These are phyloP conservation scores for Beta macrorhiza DNA, from an alignment of 179 eudicot genomes.

Conservation along the genomic window DNA sequence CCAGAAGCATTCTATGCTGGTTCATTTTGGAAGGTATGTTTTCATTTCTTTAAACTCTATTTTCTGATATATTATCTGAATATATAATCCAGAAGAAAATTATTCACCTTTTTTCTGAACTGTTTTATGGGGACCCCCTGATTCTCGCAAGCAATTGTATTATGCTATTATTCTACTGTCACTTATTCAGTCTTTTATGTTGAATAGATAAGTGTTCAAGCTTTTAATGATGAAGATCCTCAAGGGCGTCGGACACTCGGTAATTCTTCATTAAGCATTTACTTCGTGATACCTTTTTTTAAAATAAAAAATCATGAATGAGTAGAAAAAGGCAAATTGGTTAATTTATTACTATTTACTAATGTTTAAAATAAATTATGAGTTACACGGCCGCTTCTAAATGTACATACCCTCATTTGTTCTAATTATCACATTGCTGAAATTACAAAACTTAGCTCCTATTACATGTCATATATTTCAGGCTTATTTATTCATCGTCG, in stretches of 20 bases:
- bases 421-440: not conserved
- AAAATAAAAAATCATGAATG: not conserved
- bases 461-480: conserved; percentile 29
- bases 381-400: not conserved
- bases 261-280: conserved; percentile 27
- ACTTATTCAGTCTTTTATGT: conserved; percentile 29
- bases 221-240: conserved; percentile 97
- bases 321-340: not conserved
- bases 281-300: not conserved
- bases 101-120: not conserved
- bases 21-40: conserved; percentile 90
- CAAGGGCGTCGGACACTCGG: conserved; percentile 99
- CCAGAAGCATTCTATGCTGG: conserved; percentile 98
- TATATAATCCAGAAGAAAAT: not conserved
- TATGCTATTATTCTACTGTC: not conserved
- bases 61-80: not conserved
- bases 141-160: not conserved
- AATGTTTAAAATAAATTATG: not conserved
- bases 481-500: conserved; percentile 97
- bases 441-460: not conserved
- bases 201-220: conserved; percentile 87
- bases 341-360: not conserved
- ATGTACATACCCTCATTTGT: not conserved
- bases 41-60: not conserved
- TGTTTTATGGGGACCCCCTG: not conserved